Evolutionary conservation across 129 eudicot genomes (phyloP).

Genomic region (Pittosporum tobira): DNA sequence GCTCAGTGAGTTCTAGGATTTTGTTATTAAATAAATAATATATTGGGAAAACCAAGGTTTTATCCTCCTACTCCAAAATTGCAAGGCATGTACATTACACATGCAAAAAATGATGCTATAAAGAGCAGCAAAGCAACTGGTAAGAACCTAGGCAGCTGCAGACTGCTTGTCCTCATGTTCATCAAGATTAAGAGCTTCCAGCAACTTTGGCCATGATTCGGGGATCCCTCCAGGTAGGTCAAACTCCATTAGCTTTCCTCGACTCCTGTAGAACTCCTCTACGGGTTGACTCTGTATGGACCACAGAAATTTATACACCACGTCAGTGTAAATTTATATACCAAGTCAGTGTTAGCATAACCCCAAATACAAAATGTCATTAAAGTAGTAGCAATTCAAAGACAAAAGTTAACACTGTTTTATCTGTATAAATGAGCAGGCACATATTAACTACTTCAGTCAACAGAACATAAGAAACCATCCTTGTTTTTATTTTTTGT

Average conservation of each 20-base stretch:
- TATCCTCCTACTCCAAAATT: constrained; percentile 47
- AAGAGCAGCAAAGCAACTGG: background rate
- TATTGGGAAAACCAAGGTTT: constrained; percentile 2
- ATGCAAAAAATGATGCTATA: constrained; percentile 36
- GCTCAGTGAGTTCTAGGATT: constrained; percentile 21
- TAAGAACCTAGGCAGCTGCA: constrained; percentile 46
- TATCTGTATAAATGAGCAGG: background rate
- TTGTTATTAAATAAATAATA: constrained; percentile 24
- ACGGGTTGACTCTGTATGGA: constrained; percentile 84
- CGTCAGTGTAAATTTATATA: background rate
- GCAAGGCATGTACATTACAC: constrained; percentile 36
- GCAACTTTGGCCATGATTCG: constrained; percentile 90
- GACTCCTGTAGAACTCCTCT: constrained; percentile 70
- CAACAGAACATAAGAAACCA: too few relatives aligned
- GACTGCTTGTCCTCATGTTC: constrained; percentile 71
- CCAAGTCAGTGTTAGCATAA: background rate
- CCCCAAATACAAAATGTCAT: background rate
- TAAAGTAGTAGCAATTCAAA: background rate
- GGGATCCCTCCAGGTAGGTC: constrained; percentile 96
- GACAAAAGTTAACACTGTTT: background rate
- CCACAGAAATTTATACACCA: background rate
- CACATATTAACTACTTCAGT: background rate
- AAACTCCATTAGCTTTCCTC: constrained; percentile 79
- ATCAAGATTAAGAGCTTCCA: constrained; percentile 84
- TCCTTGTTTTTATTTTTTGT: too few relatives aligned